Evolutionary conservation across 495 filamentous ascomycete species (phyloP).

Genomic region (Penicillium arizonense): DNA sequence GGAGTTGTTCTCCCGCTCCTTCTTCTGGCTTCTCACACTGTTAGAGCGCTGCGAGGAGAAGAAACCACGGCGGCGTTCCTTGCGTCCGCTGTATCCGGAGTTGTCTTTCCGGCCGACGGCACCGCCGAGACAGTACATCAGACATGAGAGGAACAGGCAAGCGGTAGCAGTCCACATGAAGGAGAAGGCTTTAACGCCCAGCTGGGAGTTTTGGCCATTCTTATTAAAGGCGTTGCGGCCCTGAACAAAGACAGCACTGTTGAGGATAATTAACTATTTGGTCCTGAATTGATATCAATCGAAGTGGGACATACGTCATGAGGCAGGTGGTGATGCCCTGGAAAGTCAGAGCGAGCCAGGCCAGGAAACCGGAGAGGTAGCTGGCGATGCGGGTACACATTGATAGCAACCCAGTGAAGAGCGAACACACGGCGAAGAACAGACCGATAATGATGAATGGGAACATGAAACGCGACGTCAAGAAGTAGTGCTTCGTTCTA

Average conservation of each 20-base stretch:
- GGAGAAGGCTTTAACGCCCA: slow-evolving; percentile 75
- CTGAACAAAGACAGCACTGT: slow-evolving; percentile 71
- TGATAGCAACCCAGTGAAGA: slow-evolving; percentile 61
- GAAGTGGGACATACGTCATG: slow-evolving; percentile 63
- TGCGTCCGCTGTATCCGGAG: slow-evolving; percentile 40
- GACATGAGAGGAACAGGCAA: slow-evolving; percentile 65
- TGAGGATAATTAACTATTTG: slow-evolving; percentile 15
- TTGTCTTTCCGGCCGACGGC: slow-evolving; percentile 32
- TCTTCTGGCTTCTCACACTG: slow-evolving; percentile 38
- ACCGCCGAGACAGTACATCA: slow-evolving; percentile 65
- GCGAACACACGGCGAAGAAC: slow-evolving; percentile 59
- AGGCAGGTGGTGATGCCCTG: slow-evolving; percentile 60
- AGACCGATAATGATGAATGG: slow-evolving; percentile 69
- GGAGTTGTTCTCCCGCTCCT: slow-evolving; percentile 14
- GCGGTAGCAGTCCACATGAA: slow-evolving; percentile 83
- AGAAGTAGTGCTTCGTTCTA: slow-evolving; percentile 60
- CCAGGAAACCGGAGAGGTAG: slow-evolving; percentile 56
- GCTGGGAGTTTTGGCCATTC: slow-evolving; percentile 52
- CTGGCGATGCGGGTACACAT: slow-evolving; percentile 60
- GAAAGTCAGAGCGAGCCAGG: slow-evolving; percentile 58
- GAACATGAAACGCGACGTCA: slow-evolving; percentile 67
- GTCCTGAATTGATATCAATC: not conserved
- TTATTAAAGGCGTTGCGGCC: slow-evolving; percentile 67
- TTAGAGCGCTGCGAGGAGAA: slow-evolving; percentile 38
- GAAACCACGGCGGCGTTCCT: slow-evolving; percentile 42